These are phyloP conservation scores for Fusarium sp. DNA, from an alignment of 2,329 filamentous ascomycete genomes.

Conservation along the genomic window DNA sequence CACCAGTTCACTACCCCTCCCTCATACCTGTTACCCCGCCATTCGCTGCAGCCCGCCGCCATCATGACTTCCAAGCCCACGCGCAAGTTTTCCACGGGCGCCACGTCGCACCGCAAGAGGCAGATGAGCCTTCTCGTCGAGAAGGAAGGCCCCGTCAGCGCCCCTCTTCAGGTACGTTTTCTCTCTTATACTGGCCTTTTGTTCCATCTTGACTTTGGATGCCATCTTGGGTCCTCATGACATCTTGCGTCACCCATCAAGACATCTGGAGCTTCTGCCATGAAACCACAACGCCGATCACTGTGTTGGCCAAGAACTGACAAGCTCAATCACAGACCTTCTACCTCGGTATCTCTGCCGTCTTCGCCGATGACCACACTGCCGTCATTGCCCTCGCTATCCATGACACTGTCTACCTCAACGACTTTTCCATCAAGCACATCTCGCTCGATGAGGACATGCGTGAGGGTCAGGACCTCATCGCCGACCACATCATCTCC, in stretches of 20 bases:
- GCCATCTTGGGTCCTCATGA: constrained; percentile 27
- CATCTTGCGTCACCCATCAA: constrained; percentile 29
- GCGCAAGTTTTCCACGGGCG: constrained; percentile 59
- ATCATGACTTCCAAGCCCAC: constrained; percentile 45
- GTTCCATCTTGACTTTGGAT: background rate
- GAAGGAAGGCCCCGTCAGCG: constrained; percentile 58
- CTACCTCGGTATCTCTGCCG: constrained; percentile 72
- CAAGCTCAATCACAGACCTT: constrained; percentile 60
- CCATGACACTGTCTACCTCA: constrained; percentile 79
- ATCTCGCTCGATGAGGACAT: constrained; percentile 59
- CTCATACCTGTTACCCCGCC: constrained; percentile 24
- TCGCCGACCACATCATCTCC: constrained; percentile 70
- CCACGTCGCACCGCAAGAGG: constrained; percentile 60
- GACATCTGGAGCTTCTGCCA: background rate
- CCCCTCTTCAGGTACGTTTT: constrained; percentile 58
- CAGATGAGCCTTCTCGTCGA: constrained; percentile 60
- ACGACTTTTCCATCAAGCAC: constrained; percentile 77
- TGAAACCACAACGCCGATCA: constrained; percentile 1
- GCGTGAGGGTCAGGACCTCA: constrained; percentile 57
- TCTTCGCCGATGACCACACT: constrained; percentile 62
- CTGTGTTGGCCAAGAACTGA: constrained; percentile 19
- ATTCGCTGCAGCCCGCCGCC: constrained; percentile 21
- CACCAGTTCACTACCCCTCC: constrained; percentile 26
- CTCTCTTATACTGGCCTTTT: background rate
- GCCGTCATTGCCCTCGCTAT: constrained; percentile 75